These are phyloP conservation scores for Aureobasidium namibiae DNA, from an alignment of 2,329 filamentous ascomycete species.

Conservation along the genomic window DNA sequence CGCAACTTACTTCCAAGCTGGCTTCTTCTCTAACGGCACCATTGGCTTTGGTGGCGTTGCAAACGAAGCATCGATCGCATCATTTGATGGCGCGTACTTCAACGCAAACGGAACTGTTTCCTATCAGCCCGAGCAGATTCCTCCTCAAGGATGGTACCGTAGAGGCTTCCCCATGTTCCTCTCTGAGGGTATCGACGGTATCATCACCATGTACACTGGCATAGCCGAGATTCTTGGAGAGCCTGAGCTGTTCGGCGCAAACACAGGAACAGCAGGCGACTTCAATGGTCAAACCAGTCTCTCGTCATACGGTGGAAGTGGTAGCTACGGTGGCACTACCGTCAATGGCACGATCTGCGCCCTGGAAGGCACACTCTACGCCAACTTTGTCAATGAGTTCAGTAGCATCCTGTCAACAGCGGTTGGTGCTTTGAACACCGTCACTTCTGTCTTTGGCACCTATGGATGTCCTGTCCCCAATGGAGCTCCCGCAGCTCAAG, in stretches of 20 bases:
- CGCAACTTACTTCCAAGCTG: slow-evolving; percentile 1
- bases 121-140: slow-evolving; percentile 8
- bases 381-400: slow-evolving; percentile 7
- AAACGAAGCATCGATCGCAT: slow-evolving; percentile 7
- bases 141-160: slow-evolving; percentile 6
- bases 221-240: background rate
- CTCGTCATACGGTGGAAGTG: background rate
- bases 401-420: background rate
- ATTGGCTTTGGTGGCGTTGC: slow-evolving; percentile 7
- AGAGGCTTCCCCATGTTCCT: slow-evolving; percentile 9
- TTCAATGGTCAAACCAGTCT: slow-evolving; percentile 1
- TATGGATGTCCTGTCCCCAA: slow-evolving; percentile 6
- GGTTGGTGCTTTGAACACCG: background rate
- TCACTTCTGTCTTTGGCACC: background rate
- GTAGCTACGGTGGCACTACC: background rate
- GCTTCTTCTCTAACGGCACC: slow-evolving; percentile 8
- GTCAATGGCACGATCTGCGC: slow-evolving; percentile 7
- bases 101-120: slow-evolving; percentile 1
- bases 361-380: background rate
- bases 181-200: background rate
- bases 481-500: background rate
- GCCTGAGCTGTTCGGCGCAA: slow-evolving; percentile 1
- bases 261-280: background rate
- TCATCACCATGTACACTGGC: slow-evolving; percentile 3
- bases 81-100: slow-evolving; percentile 3